Evolutionary conservation across 2,329 filamentous ascomycete genomes (phyloP), one percentile per base, ranked within the genome.

Genomic region (Macrophomina phaseolina): DNA sequence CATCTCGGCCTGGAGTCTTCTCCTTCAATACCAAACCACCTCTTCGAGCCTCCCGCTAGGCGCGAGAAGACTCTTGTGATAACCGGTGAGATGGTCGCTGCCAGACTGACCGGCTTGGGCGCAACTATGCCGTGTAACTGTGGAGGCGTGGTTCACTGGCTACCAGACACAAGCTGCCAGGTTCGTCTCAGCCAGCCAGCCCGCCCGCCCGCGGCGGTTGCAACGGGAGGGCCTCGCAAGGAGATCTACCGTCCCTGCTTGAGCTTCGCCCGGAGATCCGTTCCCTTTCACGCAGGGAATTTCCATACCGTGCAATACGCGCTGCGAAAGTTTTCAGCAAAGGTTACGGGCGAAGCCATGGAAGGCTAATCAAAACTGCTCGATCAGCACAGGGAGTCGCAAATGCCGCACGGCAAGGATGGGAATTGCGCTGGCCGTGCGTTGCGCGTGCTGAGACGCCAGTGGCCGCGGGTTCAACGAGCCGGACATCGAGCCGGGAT

Each of bases 371-470:
- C 61, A 42, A 53, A 52, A 48, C 28, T 46, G 46, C 36, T 42
- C n/a, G 48, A 64, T 64, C 61, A 11, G 7, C 46, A 36, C 61
- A 64, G 49, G 61, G 61, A 14, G 18, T 42, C 9, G 36, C 48
- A 64, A 64, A 64, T 64, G 61, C 61, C 61, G 61, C 61, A 64
- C 36, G 49, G 61, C 48, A 42, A 53, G 61, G 58, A 62, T 38
- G 40, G n/a, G 58, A 62, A 62, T 38, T 62, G 42, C 45, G 32
- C 5, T 36, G 58, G 45, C 45, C 58, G 58, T 62, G 58, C 63
- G 63, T 32, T 46, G 64, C 64, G 64, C 55, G 53, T 60, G 53
- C 64, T 66, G 64, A 66, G 64, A 66, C 64, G 64, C 53, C 23
- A 18, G 32, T 52, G 64, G 64, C 64, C 64, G 64, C 45, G 48